phyloP scores from a whole-genome alignment of 148 eudicot genomes.

The Silene uniflora region DNA sequence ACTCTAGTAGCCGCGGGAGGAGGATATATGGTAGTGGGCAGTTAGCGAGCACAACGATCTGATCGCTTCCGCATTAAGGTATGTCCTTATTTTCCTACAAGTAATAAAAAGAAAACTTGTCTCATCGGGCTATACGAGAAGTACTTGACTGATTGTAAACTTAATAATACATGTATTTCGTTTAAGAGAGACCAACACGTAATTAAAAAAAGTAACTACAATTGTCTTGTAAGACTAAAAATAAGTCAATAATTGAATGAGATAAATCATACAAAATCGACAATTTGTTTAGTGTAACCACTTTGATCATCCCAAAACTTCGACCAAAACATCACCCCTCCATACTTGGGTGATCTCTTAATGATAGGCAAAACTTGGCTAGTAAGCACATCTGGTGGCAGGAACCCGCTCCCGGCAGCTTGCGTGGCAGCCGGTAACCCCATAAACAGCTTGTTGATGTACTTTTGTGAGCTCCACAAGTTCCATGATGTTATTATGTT shows the following conservation, averaged over 20 bases:
- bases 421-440: conserved; percentile 74
- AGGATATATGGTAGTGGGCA: too few species aligned
- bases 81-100: too few species aligned
- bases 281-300: conserved; percentile 57
- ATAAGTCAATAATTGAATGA: neutral
- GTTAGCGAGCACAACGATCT: too few species aligned
- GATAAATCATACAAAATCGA: conserved; percentile 37
- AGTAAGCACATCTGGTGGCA: conserved; percentile 51
- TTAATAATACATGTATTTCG: too few species aligned
- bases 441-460: conserved; percentile 50
- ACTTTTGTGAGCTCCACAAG: conserved; percentile 47
- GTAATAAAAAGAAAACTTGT: too few species aligned
- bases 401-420: conserved; percentile 77
- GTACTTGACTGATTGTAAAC: too few species aligned
- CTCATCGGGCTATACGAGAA: too few species aligned
- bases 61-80: too few species aligned
- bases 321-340: conserved; percentile 93
- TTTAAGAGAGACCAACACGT: too few species aligned
- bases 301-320: conserved; percentile 71
- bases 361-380: conserved; percentile 53
- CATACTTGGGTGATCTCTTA: conserved; percentile 56
- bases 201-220: neutral
- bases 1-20: too few species aligned
- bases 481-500: conserved; percentile 56
- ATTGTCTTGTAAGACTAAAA: neutral